These are phyloP conservation scores for Kalaharituber pfeilii DNA, from an alignment of 2,329 filamentous ascomycete genomes.

Conservation along the genomic window DNA sequence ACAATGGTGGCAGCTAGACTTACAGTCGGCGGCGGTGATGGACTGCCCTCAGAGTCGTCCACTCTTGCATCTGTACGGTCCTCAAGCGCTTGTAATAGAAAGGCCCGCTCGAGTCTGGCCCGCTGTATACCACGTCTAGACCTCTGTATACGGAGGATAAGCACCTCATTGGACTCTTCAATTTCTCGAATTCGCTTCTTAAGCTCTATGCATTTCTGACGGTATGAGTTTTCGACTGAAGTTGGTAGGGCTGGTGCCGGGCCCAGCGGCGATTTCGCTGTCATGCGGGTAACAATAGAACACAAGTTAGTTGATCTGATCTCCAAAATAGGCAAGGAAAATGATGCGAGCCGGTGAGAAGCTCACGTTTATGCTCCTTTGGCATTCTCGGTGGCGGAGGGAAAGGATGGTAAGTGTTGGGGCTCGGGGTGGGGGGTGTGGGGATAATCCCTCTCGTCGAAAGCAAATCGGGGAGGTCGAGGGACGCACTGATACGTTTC, in stretches of 20 bases:
- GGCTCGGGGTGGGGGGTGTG: slow-evolving; percentile 4
- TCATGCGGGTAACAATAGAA: slow-evolving; percentile 4
- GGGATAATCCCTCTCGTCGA: slow-evolving; percentile 3
- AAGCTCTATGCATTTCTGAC: slow-evolving; percentile 86
- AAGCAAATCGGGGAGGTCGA: neutral
- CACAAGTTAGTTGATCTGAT: neutral
- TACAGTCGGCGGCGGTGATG: slow-evolving; percentile 64
- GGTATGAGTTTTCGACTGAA: slow-evolving; percentile 88
- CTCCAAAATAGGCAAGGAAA: neutral
- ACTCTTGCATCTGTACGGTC: slow-evolving; percentile 58
- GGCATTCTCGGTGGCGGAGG: slow-evolving; percentile 9
- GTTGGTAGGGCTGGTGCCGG: slow-evolving; percentile 47
- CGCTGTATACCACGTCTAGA: slow-evolving; percentile 79
- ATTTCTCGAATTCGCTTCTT: slow-evolving; percentile 84
- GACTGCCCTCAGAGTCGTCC: slow-evolving; percentile 62
- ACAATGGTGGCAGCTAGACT: slow-evolving; percentile 24
- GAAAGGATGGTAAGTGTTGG: neutral
- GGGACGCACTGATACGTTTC: no score
- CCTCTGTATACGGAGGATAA: slow-evolving; percentile 58
- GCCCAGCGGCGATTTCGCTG: slow-evolving; percentile 17
- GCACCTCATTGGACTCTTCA: slow-evolving; percentile 75
- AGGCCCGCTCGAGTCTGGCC: slow-evolving; percentile 69
- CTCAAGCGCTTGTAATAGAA: slow-evolving; percentile 53
- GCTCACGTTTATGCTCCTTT: slow-evolving; percentile 18
- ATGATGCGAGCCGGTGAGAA: neutral